Evolutionary conservation across 768 basidiomycete genomes (phyloP), one percentile per base, ranked within the genome.

Genomic region (Leccinum incarnatum): DNA sequence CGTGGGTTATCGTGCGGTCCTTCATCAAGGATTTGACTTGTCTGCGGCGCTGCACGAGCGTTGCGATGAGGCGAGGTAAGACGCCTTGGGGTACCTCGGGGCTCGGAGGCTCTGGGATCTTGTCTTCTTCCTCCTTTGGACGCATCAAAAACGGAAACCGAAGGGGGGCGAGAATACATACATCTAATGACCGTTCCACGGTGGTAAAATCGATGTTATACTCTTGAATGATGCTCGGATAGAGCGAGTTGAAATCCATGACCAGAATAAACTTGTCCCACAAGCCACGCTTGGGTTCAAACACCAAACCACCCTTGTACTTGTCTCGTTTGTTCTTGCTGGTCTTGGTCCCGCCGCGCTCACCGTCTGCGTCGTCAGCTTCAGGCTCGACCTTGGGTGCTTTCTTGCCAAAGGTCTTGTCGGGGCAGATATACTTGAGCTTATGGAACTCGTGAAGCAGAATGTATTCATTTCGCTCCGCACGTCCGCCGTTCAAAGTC

Each of bases 181-280:
- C 89, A 67, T 84, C 84, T 58, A 80, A 78, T 25, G 85, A 85
- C 8, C 83, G 82, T 48, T 93, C 90, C 19, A 98, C 88, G 0
- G 97, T 99, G 10, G 97, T 98, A 68, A 98, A 98, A 75, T 98
- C 97, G 65, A 99, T 98, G 72, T 99, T 98, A 71, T 92, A 99
- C 78, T 99, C 97, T 69, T 98, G 97, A 51, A 99, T 99, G 78
- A 99, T 99, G 72, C 92, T 95, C 6, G 97, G 97, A 71, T 99
- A 99, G 56, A 99, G 80, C 60, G 95, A 97, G 75, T 99, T 99
- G 86, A 98, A 99, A 74, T 99, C 97, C 97, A 99, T 99, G 74
- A 99, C 97, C 17, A 99, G 82, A 74, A 98, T 91, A 70, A 81
- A 97, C 66, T 88, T 95, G 78, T 98, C 97, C 92, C 93, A 98